A percentile compares a stretch with the other conserved stretches of the same genome.
Conservation (phyloP, 23 red algal genomes). For the Gracilaria vermiculophylla region DNA sequence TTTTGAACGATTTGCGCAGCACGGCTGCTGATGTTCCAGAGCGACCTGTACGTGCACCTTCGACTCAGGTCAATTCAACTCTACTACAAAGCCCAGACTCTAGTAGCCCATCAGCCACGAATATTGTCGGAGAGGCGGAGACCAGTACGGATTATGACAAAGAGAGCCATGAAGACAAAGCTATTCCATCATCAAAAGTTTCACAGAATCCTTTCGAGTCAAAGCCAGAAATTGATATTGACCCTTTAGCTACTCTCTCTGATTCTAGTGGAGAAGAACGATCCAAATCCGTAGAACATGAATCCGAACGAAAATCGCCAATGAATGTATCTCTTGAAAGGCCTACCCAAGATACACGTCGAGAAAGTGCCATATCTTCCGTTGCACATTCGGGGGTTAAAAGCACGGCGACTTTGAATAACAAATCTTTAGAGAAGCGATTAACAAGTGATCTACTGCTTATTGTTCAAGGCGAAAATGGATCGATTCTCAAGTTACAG, state of each 20-base stretch:
- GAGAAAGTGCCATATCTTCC: neutral
- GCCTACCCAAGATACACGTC: neutral
- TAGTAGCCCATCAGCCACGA: conserved; percentile 25
- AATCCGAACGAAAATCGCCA: neutral
- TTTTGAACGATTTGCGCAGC: conserved; percentile 51
- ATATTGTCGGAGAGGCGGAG: conserved; percentile 40
- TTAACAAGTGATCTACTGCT: conserved; percentile 41
- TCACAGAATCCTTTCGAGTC: conserved; percentile 39
- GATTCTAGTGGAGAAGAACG: neutral
- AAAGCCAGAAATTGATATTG: conserved; percentile 11
- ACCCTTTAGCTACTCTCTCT: neutral
- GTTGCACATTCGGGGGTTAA: neutral
- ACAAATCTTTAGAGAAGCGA: conserved; percentile 24
- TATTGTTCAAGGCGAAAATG: conserved; percentile 69
- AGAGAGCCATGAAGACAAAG: neutral
- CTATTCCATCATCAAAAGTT: neutral
- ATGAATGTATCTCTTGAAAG: neutral
- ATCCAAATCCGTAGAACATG: conserved; percentile 1
- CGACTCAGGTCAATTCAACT: neutral
- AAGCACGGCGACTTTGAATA: conserved; percentile 8
- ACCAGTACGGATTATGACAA: neutral
- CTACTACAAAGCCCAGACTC: neutral
- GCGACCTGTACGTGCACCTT: neutral
- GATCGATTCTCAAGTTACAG: conserved; percentile 26
- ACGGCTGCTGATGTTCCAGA: conserved; percentile 28